Base-by-base conservation (phyloP, 2,329 filamentous ascomycete species). In the Aspergillus pseudotamarii region DNA sequence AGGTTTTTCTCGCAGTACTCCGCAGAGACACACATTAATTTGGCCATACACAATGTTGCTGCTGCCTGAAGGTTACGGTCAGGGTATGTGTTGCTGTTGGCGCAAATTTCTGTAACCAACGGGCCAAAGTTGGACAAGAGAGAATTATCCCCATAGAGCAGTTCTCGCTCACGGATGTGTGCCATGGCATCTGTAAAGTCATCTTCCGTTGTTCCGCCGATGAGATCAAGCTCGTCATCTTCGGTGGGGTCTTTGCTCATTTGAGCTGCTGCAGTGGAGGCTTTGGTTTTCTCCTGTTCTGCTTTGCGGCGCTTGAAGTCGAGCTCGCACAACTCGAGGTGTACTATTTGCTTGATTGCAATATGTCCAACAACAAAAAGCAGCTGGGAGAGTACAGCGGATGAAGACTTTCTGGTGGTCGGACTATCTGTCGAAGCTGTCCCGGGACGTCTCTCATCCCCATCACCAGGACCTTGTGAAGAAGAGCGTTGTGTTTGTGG, bases 301-400 rank as follows among this genome's bases (percentile, higher is more conserved):
- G 76, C 76, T 83, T 99, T 99, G 68, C 94, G 88, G 59, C 94
- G 91, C 83, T 99, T 99, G 79, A 99, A 99, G 78, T 99, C 95
- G 57, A 95, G 88, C 75, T 99, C 95, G 76, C 94, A 97, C n/a
- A 98, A 85, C 72, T 99, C 95, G 12, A 99, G 86, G 76, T 99
- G 95, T 0, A 99, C 96, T 70, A 99, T 99, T 75, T 99, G 96
- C 81, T 99, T 99, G 75, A 99, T 95, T 16, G 95, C 95, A 55
- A 98, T 91, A 73, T 99, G 95, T 0, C 95, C 95, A 34, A 98
- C 94, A 41, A 97, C 91, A 75, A 98, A 98, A 0, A 99, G 84
- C 2, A 99, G 85, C 72, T 98, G 95, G 0, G 95, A 97, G 2
- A 99, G 83, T 0, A 88, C 89, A 54, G 93, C 85, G 1, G 92